These are phyloP conservation scores for Xeromyces bisporus DNA, from an alignment of 495 filamentous ascomycete species.

Conservation along the genomic window DNA sequence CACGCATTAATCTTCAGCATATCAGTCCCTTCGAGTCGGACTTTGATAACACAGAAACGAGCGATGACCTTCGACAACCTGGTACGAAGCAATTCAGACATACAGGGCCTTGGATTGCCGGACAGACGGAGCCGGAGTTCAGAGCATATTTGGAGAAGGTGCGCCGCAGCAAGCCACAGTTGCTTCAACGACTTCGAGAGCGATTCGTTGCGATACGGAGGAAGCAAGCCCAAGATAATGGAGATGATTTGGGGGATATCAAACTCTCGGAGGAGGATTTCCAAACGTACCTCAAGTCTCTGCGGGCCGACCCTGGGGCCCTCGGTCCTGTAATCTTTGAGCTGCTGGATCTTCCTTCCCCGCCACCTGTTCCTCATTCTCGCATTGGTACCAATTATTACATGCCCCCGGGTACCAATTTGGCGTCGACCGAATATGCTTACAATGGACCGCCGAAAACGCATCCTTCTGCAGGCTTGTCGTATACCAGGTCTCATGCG, in stretches of 20 bases:
- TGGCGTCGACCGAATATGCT: conserved; percentile 34
- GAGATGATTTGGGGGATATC: conserved; percentile 21
- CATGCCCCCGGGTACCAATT: conserved; percentile 18
- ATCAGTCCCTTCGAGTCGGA: conserved; percentile 34
- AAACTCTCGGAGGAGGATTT: conserved; percentile 45
- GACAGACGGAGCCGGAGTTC: conserved; percentile 59
- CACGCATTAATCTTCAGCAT: conserved; percentile 19
- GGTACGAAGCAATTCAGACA: conserved; percentile 25
- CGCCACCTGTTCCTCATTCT: conserved; percentile 20
- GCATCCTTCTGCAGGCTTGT: conserved; percentile 81
- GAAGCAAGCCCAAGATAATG: conserved; percentile 30
- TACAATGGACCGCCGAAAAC: conserved; percentile 55
- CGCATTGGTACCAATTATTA: conserved; percentile 20
- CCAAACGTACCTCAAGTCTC: conserved; percentile 37
- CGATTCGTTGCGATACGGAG: conserved; percentile 18
- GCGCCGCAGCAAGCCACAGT: conserved; percentile 39
- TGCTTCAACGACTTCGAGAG: conserved; percentile 42
- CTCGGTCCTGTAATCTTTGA: conserved; percentile 29
- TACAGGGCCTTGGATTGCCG: conserved; percentile 65
- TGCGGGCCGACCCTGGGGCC: conserved; percentile 36
- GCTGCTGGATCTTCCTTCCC: conserved; percentile 32
- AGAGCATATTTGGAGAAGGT: conserved; percentile 45
- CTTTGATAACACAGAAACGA: conserved; percentile 30
- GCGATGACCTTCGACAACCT: conserved; percentile 12
- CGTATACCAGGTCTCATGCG: conserved; percentile 58